A percentile compares a stretch with the other conserved stretches of the same genome.
Evolutionary conservation across 2,329 filamentous ascomycete species (phyloP).

Genomic region (Aureobasidium sp.): DNA sequence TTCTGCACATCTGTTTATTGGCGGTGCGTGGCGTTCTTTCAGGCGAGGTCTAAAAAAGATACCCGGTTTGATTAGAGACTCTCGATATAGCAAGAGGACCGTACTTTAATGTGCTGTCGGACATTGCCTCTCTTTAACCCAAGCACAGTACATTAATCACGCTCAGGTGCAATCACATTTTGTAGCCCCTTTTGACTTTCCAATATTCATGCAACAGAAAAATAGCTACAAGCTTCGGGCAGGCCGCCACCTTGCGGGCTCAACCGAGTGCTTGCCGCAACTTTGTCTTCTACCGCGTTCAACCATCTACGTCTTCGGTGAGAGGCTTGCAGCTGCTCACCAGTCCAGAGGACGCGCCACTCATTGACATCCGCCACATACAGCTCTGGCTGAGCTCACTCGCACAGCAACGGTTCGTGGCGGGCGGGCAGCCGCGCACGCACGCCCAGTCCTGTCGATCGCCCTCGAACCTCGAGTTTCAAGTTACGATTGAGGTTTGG

Average conservation of each 20-base stretch:
- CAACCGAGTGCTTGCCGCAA: conserved; percentile 12
- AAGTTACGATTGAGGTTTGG: conserved; percentile 7
- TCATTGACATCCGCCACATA: conserved; percentile 9
- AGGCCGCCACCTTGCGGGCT: conserved; percentile 5
- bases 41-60: neutral
- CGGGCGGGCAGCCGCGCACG: conserved; percentile 7
- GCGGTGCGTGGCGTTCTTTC: conserved; percentile 5
- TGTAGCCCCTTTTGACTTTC: neutral
- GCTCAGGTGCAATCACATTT: conserved; percentile 2
- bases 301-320: neutral
- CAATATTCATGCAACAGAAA: neutral
- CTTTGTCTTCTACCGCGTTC: conserved; percentile 2
- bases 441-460: conserved; percentile 12
- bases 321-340: conserved; percentile 3
- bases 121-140: conserved; percentile 3
- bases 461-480: conserved; percentile 7
- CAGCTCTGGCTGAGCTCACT: neutral
- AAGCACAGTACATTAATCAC: conserved; percentile 5
- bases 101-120: neutral
- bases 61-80: conserved; percentile 12
- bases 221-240: neutral
- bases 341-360: neutral
- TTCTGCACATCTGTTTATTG: conserved; percentile 9
- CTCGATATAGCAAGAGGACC: neutral
- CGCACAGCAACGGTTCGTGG: conserved; percentile 13